phyloP scores from a whole-genome alignment of 2,329 filamentous ascomycete species.

The Scorias spongiosa region DNA sequence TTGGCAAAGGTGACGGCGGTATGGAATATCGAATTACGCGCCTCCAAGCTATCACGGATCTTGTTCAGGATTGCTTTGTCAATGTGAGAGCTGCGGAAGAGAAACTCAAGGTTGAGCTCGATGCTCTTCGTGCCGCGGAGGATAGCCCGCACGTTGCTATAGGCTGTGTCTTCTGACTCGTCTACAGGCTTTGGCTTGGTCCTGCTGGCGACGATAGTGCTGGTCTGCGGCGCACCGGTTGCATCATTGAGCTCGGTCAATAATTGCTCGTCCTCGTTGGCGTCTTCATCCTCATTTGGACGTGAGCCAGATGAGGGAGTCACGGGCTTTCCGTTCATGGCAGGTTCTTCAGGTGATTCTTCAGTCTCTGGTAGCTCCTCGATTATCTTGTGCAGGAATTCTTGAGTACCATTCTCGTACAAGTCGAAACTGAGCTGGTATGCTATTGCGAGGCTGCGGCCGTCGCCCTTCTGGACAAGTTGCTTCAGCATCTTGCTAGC shows the following conservation, averaged over 20 bases:
- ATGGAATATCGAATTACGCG: constrained; percentile 96
- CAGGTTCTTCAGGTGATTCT: constrained; percentile 22
- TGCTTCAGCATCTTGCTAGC: constrained; percentile 73
- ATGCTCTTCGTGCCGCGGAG: constrained; percentile 88
- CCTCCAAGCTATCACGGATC: constrained; percentile 86
- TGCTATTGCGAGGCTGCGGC: constrained; percentile 65
- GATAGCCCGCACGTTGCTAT: constrained; percentile 42
- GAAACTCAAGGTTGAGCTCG: constrained; percentile 85
- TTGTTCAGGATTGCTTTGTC: constrained; percentile 90
- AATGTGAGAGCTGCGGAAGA: constrained; percentile 88
- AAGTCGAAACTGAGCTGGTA: constrained; percentile 98
- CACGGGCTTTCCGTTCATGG: constrained; percentile 24
- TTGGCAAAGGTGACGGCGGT: constrained; percentile 95
- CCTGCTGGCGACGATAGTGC: constrained; percentile 32
- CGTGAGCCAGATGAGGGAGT: constrained; percentile 18
- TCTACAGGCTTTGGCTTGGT: constrained; percentile 29
- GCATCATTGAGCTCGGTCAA: constrained; percentile 40
- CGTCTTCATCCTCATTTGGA: constrained; percentile 27
- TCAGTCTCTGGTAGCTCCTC: constrained; percentile 51
- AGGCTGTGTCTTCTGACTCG: constrained; percentile 38
- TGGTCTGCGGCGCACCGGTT: constrained; percentile 37
- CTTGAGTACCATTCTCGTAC: constrained; percentile 96
- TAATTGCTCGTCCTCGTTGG: constrained; percentile 43
- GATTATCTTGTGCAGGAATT: constrained; percentile 83
- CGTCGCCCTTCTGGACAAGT: constrained; percentile 65